A percentile compares a stretch with the other conserved stretches of the same genome.
Evolutionary conservation across 768 basidiomycete genomes (phyloP).

Genomic region (Kwoniella pini): DNA sequence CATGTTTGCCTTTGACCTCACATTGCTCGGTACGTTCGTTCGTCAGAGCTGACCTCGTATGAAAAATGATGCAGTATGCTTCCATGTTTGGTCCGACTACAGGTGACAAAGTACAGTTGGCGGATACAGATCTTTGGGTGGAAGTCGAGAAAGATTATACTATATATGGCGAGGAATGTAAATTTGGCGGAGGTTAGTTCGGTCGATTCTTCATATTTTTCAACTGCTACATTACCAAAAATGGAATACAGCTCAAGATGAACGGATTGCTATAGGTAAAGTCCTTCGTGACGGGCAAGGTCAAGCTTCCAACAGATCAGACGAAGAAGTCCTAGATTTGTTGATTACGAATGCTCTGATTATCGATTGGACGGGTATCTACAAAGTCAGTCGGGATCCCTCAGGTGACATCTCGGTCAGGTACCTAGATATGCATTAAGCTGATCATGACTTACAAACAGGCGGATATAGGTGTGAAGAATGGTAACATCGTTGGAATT

Average conservation of each 20-base stretch:
- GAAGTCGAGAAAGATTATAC: conserved; percentile 89
- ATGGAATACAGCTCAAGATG: neutral
- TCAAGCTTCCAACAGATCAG: conserved; percentile 73
- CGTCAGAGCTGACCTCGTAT: too few relatives aligned
- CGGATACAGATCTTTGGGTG: conserved; percentile 87
- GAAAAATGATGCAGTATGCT: conserved; percentile 69
- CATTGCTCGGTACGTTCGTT: neutral
- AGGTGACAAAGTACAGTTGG: conserved; percentile 84
- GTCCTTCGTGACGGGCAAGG: conserved; percentile 96
- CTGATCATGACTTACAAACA: conserved; percentile 48
- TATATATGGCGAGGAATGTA: conserved; percentile 91
- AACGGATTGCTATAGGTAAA: conserved; percentile 65
- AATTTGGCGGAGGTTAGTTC: conserved; percentile 84
- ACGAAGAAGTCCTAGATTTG: conserved; percentile 74
- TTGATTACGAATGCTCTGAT: conserved; percentile 95
- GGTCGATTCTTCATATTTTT: neutral
- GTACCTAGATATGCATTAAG: too few relatives aligned
- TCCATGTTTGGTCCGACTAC: conserved; percentile 94
- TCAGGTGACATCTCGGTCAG: too few relatives aligned
- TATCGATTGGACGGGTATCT: conserved; percentile 91
- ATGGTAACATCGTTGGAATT: conserved; percentile 77
- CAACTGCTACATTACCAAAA: neutral
- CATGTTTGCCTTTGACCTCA: neutral
- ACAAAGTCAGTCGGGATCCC: conserved; percentile 74
- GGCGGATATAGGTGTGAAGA: conserved; percentile 93